phyloP scores from a whole-genome alignment of 352 stramenopile species.

The Phytophthora pistaciae region DNA sequence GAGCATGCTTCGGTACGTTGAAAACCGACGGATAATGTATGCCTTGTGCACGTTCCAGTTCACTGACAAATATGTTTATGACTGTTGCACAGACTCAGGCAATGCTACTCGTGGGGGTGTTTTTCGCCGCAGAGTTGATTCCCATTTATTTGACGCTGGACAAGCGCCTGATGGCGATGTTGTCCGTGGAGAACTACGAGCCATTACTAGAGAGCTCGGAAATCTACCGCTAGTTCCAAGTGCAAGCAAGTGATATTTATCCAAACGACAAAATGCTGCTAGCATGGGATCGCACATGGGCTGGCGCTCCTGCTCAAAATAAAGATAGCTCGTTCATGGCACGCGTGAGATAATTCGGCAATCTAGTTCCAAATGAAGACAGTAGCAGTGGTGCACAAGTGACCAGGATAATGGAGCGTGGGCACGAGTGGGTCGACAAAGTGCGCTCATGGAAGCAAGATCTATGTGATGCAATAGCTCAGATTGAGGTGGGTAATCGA shows the following conservation, averaged over 20 bases:
- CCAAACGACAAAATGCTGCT: background rate
- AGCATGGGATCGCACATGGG: constrained; percentile 2
- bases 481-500: constrained; percentile 28
- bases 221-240: constrained; percentile 18
- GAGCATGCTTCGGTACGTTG: constrained; percentile 68
- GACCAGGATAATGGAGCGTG: constrained; percentile 7
- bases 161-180: constrained; percentile 74
- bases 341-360: constrained; percentile 2
- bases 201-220: constrained; percentile 69
- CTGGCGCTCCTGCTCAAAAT: constrained; percentile 27
- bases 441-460: constrained; percentile 15
- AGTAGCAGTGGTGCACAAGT: background rate
- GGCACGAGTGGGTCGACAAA: constrained; percentile 10
- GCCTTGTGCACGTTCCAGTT: background rate
- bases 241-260: constrained; percentile 30
- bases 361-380: constrained; percentile 3
- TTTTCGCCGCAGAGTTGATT: constrained; percentile 79
- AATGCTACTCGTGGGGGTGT: constrained; percentile 86
- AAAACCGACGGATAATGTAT: too few species aligned
- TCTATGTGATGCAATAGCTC: constrained; percentile 20
- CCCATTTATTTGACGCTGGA: constrained; percentile 87
- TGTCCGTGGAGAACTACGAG: constrained; percentile 86
- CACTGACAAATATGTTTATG: background rate
- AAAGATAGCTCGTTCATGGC: constrained; percentile 24
- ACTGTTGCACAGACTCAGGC: constrained; percentile 63